Evolutionary conservation across 495 filamentous ascomycete species (phyloP).

Genomic region (Durotheca rogersii): DNA sequence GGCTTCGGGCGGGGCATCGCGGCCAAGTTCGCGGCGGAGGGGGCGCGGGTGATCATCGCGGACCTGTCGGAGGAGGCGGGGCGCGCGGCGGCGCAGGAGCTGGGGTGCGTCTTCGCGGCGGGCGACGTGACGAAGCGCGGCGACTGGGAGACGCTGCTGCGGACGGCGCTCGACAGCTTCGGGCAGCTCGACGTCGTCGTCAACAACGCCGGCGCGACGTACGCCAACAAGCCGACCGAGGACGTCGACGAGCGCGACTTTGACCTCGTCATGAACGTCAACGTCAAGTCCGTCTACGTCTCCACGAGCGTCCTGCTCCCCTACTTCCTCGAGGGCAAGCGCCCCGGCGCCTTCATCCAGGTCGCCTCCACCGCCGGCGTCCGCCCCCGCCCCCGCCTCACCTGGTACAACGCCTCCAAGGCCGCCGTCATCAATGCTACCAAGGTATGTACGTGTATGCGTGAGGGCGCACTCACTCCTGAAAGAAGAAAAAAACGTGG

Average conservation of each 20-base stretch:
- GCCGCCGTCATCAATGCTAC: slow-evolving; percentile 63
- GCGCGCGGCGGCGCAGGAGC: slow-evolving; percentile 41
- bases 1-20: slow-evolving; percentile 63
- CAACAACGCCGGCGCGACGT: slow-evolving; percentile 72
- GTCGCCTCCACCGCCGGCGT: slow-evolving; percentile 64
- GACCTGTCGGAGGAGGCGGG: slow-evolving; percentile 60
- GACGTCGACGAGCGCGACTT: slow-evolving; percentile 69
- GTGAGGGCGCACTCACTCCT: too few relatives aligned
- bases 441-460: slow-evolving; percentile 26
- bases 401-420: slow-evolving; percentile 72
- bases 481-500: too few relatives aligned
- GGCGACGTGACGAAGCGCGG: slow-evolving; percentile 52
- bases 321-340: slow-evolving; percentile 55
- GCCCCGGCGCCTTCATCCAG: slow-evolving; percentile 65
- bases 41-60: slow-evolving; percentile 57
- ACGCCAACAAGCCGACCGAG: slow-evolving; percentile 62
- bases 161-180: slow-evolving; percentile 48
- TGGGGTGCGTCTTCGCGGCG: slow-evolving; percentile 44
- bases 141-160: slow-evolving; percentile 53
- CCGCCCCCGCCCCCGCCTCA: slow-evolving; percentile 63
- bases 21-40: slow-evolving; percentile 57
- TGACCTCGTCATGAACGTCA: slow-evolving; percentile 65
- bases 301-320: slow-evolving; percentile 55
- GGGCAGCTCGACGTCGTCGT: slow-evolving; percentile 60
- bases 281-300: slow-evolving; percentile 63